Base-by-base conservation (phyloP, 2,329 filamentous ascomycete species). In the Zymoseptoria brevis region DNA sequence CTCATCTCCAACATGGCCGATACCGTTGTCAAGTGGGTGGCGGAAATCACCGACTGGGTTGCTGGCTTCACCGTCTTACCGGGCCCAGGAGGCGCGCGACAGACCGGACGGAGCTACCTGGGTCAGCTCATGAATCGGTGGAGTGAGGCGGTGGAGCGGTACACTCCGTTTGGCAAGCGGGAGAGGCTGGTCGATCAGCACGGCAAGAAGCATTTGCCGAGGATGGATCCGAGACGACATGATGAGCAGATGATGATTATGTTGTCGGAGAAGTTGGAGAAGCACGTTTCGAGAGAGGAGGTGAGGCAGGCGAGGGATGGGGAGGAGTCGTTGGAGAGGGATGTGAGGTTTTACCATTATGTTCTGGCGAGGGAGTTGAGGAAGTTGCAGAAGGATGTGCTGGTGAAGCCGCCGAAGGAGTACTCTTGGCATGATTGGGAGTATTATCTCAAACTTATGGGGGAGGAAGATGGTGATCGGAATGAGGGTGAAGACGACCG, bases 1-100 rank as follows among this genome's bases (percentile, higher is more conserved):
- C 72, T 81, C 35, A 82, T 81, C 64, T 78, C 73, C 57, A 78
- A 81, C 60, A 80, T 82, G 79, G 78, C 79, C 13, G 79, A 80
- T 59, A 82, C 80, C 0, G 77, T 82, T 8, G 79, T 84, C 60
- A 80, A 80, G 60, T 72, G 73, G 8, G 77, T 84, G 69, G 77
- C 78, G 21, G 80, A 84, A 53, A 59, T 79, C n/a, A 82, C 80
- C 0, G 77, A 81, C n/a, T 82, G 78, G 74, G 61, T 83, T 4
- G 82, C 80, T 11, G 78, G 80, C 29, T 63, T 83, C 22, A 83
- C 82, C 1, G 76, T 84, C 2, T 57, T 64, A 16, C 62, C 60
- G 2, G 60, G 57, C 11, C 50, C 56, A 26, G 41, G 55, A 24
- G 56, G 58, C 8, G 35, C 57, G 58, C 48, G 56, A 41, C 6